phyloP scores from a whole-genome alignment of 768 basidiomycete genomes.

The Clavaria fumosa region DNA sequence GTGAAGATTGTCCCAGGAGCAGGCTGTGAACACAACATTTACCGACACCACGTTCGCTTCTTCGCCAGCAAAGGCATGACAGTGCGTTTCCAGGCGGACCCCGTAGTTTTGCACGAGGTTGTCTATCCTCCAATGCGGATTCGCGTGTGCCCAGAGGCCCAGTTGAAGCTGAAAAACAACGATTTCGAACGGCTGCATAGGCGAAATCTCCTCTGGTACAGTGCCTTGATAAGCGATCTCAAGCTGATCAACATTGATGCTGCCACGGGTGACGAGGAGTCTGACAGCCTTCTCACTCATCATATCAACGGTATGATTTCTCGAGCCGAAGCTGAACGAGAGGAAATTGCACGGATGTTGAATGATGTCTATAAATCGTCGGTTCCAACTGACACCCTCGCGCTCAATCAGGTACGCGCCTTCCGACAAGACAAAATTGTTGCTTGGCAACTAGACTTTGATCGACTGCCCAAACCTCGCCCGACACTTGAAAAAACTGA shows the following conservation, averaged over 20 bases:
- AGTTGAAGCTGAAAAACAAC: constrained; percentile 80
- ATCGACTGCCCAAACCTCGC: constrained; percentile 64
- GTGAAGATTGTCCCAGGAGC: constrained; percentile 76
- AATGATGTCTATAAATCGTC: constrained; percentile 73
- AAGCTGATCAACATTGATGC: constrained; percentile 66
- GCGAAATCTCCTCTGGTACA: constrained; percentile 63
- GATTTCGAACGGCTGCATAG: constrained; percentile 69
- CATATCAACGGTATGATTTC: constrained; percentile 53
- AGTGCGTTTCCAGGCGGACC: constrained; percentile 77
- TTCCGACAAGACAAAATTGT: constrained; percentile 87
- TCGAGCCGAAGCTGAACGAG: constrained; percentile 60
- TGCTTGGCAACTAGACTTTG: constrained; percentile 93
- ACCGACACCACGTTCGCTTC: constrained; percentile 83
- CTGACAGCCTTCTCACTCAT: constrained; percentile 42
- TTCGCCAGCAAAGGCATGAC: constrained; percentile 77
- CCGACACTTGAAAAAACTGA: constrained; percentile 31
- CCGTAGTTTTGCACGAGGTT: constrained; percentile 70
- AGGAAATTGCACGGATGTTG: constrained; percentile 57
- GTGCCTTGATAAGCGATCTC: constrained; percentile 58
- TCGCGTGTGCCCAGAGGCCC: constrained; percentile 72
- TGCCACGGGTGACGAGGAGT: constrained; percentile 62
- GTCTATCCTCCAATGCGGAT: constrained; percentile 82
- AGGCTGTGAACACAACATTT: constrained; percentile 88
- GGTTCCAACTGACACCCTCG: constrained; percentile 69
- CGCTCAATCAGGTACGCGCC: constrained; percentile 72